These are phyloP conservation scores for Erodium chrysanthum DNA, from an alignment of 441 rosid species.

Conservation along the genomic window DNA sequence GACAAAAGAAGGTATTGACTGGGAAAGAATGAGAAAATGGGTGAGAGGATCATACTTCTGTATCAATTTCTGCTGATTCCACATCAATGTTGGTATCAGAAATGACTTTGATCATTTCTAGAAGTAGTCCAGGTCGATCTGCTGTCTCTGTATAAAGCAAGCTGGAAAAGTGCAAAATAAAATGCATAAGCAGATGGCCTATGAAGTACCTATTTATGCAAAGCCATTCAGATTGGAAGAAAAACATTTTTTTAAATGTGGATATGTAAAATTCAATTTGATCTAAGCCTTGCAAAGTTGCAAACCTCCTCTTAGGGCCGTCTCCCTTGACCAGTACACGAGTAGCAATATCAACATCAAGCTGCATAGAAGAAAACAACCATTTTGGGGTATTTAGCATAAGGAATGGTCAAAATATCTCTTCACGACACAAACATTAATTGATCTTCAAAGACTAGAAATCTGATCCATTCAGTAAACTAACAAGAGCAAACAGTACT, in stretches of 20 bases:
- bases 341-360: slow-evolving; percentile 81
- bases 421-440: not conserved
- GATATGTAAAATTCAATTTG: slow-evolving; percentile 11
- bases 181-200: not conserved
- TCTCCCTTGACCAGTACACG: slow-evolving; percentile 58
- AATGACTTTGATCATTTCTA: slow-evolving; percentile 52
- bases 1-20: not conserved
- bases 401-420: not conserved
- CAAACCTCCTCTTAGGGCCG: slow-evolving; percentile 80
- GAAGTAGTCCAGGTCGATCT: slow-evolving; percentile 32
- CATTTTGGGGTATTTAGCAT: not conserved
- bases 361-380: slow-evolving; percentile 30
- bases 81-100: slow-evolving; percentile 54
- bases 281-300: slow-evolving; percentile 15
- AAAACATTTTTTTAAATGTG: not conserved
- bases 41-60: slow-evolving; percentile 32
- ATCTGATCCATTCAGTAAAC: too few species aligned
- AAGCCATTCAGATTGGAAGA: not conserved
- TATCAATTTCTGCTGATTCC: slow-evolving; percentile 64
- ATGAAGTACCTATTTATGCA: not conserved
- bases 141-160: slow-evolving; percentile 38
- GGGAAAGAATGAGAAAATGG: not conserved
- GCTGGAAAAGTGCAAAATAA: slow-evolving; percentile 27
- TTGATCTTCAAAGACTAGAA: too few species aligned
- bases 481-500: too few species aligned